Conservation (phyloP, 1,139 yeast genomes). For the Sugiyamaella sp. region DNA sequence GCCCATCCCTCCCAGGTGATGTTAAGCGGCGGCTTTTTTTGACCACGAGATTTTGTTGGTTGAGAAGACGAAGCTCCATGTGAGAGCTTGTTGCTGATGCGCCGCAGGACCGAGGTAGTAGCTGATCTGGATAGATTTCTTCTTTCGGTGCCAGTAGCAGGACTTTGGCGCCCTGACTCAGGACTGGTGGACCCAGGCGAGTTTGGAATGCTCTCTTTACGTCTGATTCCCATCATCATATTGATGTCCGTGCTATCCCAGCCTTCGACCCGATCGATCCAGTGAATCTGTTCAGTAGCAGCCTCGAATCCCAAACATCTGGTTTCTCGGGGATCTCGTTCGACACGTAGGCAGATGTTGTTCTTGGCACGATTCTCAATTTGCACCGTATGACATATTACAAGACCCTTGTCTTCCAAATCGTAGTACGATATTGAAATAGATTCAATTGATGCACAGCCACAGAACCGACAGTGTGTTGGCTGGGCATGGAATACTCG, state of each 20-base stretch:
- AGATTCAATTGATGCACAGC: slow-evolving; percentile 77
- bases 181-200: slow-evolving; percentile 8
- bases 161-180: slow-evolving; percentile 9
- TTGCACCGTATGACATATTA: slow-evolving; percentile 72
- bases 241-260: slow-evolving; percentile 83
- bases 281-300: slow-evolving; percentile 68
- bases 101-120: slow-evolving; percentile 8
- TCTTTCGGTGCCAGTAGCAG: slow-evolving; percentile 1
- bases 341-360: slow-evolving; percentile 82
- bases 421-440: slow-evolving; percentile 74
- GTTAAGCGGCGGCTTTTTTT: slow-evolving; percentile 31
- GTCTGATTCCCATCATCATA: slow-evolving; percentile 71
- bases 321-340: slow-evolving; percentile 89
- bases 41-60: neutral
- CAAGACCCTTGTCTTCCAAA: slow-evolving; percentile 51
- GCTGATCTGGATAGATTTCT: neutral
- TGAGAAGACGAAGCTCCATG: neutral
- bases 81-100: slow-evolving; percentile 10
- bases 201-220: slow-evolving; percentile 38
- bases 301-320: slow-evolving; percentile 84
- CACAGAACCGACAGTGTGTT: slow-evolving; percentile 87
- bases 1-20: slow-evolving; percentile 80
- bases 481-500: slow-evolving; percentile 81
- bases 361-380: slow-evolving; percentile 76
- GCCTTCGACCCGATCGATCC: slow-evolving; percentile 65